Base-by-base conservation (phyloP, 2,329 filamentous ascomycete species). In the Dendryphion nanum region DNA sequence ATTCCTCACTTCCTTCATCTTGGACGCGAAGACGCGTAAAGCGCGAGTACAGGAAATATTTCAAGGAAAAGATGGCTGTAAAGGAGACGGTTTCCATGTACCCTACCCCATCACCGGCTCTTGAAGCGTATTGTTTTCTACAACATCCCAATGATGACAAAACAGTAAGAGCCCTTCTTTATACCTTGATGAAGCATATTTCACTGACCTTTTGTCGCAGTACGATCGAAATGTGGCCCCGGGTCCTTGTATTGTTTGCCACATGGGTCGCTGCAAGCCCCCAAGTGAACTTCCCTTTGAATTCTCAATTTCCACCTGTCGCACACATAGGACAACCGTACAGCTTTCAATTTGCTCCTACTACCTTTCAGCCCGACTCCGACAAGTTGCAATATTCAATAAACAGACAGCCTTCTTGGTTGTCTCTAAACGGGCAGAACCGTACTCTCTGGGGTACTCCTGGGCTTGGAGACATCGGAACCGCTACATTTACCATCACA, bases 301-400 rank as follows among this genome's bases (percentile, higher is more conserved):
- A 93, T 65, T 82, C 86, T 2, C 89, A 95, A 63, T 76, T 94
- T 1, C 89, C 89, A 20, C 83, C 85, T 3, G 83, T 90, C 37
- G 89, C 87, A 15, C 78, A 85, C 48, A 72, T 86, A 42, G 78
- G 76, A 28, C 59, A 83, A 51, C 72, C 75, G 2, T 93, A 88
- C 64, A 77, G 73, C 7, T 89, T 90, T 56, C 72, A 78, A 19
- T 86, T 95, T 54, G 84, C 86, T 7, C 65, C 74, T 13, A 81
- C 82, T 26, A 95, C 89, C 0, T 95, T 95, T 65, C 72, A 74
- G 12, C 84, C 85, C 13, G 64, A 69, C 29, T 67, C 68, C 21
- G 57, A 61, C 8, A 57, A 71, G 29, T 75, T 89, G 35, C 76
- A 76, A 5, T 95, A 94, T 61, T 77, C 76, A 5, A 72, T 95